phyloP scores from a whole-genome alignment of 1,284 basidiomycete species.

The Cystobasidiaceae sp. region DNA sequence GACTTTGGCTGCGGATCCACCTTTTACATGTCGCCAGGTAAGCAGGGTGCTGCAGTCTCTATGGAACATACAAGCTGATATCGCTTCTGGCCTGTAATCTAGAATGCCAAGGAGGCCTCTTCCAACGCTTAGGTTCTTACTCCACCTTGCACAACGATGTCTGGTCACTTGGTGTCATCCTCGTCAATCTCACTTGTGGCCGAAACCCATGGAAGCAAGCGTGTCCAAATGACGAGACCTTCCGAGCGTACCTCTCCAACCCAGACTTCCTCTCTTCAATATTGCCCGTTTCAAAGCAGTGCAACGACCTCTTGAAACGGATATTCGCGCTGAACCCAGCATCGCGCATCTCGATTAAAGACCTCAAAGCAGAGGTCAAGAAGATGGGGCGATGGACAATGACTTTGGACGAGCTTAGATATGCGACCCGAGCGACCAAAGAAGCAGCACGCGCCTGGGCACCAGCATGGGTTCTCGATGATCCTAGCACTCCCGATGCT shows the following conservation, averaged over 20 bases:
- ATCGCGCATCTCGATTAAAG: constrained; percentile 56
- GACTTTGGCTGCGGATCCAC: constrained; percentile 95
- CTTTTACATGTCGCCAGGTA: constrained; percentile 94
- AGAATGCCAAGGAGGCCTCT: constrained; percentile 89
- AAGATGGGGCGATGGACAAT: constrained; percentile 64
- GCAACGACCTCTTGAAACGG: constrained; percentile 55
- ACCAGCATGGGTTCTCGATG: constrained; percentile 21
- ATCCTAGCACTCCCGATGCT: constrained; percentile 21
- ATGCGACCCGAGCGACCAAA: constrained; percentile 46
- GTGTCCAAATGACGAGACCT: constrained; percentile 64
- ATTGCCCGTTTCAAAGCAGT: constrained; percentile 62
- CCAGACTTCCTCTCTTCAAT: constrained; percentile 63
- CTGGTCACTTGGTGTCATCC: constrained; percentile 87
- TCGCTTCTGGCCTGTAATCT: constrained; percentile 25
- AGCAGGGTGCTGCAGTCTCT: constrained; percentile 40
- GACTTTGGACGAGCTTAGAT: constrained; percentile 53
- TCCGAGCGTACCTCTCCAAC: constrained; percentile 62
- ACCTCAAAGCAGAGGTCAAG: constrained; percentile 59
- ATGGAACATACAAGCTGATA: neutral
- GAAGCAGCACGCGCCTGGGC: constrained; percentile 43
- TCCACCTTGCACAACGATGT: constrained; percentile 73
- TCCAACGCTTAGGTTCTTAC: constrained; percentile 58
- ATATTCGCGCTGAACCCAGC: constrained; percentile 52
- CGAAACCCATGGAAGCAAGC: constrained; percentile 84
- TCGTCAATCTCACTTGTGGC: constrained; percentile 84